A percentile compares a stretch with the other conserved stretches of the same genome.
Conservation (phyloP, 2,329 filamentous ascomycete species). For the Ophiostoma novo-ulmi region DNA sequence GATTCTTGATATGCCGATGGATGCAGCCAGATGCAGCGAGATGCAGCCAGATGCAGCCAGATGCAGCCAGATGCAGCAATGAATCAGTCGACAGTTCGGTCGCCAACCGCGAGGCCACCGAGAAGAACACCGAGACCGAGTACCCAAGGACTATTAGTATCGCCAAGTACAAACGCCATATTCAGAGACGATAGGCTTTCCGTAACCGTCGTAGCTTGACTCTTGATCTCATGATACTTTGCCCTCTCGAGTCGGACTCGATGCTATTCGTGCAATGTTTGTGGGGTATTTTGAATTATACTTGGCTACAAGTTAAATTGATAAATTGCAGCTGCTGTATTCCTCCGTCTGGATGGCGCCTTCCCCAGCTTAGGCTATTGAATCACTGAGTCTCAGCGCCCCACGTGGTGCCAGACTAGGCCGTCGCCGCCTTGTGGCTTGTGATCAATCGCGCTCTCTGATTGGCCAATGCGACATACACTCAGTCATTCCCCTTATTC, state of each 20-base stretch:
- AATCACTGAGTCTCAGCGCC: neutral
- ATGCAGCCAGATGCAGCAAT: neutral
- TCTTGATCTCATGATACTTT: neutral
- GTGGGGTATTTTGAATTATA: neutral
- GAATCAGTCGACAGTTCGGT: neutral
- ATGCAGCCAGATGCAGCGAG: neutral
- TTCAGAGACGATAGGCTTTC: neutral
- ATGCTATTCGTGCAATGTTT: conserved; percentile 6
- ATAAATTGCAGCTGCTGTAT: neutral
- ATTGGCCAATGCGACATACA: neutral
- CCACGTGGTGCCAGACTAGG: neutral
- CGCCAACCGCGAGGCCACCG: neutral
- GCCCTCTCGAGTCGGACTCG: neutral
- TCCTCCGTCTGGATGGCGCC: neutral
- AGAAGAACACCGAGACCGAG: neutral
- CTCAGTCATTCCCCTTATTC: neutral
- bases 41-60: neutral
- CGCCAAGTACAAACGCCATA: neutral
- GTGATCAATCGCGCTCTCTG: neutral
- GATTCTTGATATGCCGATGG: neutral
- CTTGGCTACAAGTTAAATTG: neutral
- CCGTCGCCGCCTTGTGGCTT: neutral
- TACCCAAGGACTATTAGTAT: neutral
- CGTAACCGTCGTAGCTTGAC: neutral
- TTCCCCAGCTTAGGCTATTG: neutral